phyloP scores from a whole-genome alignment of 2,329 filamentous ascomycete genomes.

The Diaporthe sp. region DNA sequence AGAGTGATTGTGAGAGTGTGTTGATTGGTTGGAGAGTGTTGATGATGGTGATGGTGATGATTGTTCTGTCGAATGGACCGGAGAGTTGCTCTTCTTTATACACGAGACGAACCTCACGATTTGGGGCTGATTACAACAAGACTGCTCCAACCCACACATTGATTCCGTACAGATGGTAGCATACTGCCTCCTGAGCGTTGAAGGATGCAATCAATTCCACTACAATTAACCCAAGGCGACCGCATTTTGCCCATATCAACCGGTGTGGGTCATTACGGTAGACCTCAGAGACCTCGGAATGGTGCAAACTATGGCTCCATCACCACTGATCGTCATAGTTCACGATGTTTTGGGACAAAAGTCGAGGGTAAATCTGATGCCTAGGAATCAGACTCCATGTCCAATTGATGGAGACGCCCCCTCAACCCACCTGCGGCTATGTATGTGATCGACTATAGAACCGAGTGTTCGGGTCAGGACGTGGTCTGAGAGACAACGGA shows the following conservation, averaged over 20 bases:
- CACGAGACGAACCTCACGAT: background rate
- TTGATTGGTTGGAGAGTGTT: background rate
- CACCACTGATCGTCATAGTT: background rate
- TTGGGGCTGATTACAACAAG: background rate
- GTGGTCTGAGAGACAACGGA: background rate
- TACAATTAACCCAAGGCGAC: background rate
- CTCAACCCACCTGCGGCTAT: background rate
- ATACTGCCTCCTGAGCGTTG: background rate
- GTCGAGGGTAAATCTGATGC: background rate
- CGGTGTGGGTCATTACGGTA: background rate
- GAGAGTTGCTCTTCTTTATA: background rate
- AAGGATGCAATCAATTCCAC: background rate
- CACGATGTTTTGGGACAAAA: background rate
- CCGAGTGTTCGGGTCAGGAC: background rate
- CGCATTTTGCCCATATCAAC: background rate
- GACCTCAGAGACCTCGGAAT: background rate
- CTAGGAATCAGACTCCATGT: too few relatives aligned
- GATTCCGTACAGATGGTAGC: background rate
- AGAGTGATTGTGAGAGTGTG: background rate
- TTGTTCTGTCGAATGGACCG: background rate
- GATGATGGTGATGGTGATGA: background rate
- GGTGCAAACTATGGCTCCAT: background rate
- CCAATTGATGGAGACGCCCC: background rate
- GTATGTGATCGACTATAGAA: too few relatives aligned
- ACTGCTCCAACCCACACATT: background rate